phyloP scores from a whole-genome alignment of 805 yeast genomes.

The Wickerhamomyces pijperi region DNA sequence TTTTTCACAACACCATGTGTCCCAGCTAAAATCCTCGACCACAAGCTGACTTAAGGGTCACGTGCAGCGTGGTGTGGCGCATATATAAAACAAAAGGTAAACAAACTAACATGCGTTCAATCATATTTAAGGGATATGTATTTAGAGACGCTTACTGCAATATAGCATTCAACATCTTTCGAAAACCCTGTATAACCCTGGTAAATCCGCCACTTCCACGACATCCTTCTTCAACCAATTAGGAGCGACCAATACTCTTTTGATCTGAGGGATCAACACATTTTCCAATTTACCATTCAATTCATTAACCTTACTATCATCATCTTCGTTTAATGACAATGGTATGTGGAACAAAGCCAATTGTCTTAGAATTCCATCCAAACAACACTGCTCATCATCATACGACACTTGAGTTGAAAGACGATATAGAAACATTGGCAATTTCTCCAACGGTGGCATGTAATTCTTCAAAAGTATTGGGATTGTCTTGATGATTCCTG shows the following conservation, averaged over 20 bases:
- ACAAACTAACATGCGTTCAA: no score
- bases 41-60: no score
- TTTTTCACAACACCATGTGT: no score
- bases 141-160: no score
- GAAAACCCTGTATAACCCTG: conserved; percentile 84
- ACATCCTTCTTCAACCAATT: conserved; percentile 38
- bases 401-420: conserved; percentile 52
- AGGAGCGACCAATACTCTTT: conserved; percentile 56
- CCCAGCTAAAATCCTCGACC: no score
- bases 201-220: conserved; percentile 81
- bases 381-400: conserved; percentile 57
- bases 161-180: conserved; percentile 86
- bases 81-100: no score
- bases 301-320: conserved; percentile 11
- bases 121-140: no score
- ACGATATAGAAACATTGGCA: conserved; percentile 57
- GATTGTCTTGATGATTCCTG: conserved; percentile 29
- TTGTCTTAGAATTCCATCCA: conserved; percentile 53
- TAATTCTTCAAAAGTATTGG: conserved; percentile 65
- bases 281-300: conserved; percentile 38
- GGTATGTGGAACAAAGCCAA: conserved; percentile 71
- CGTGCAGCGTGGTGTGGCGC: no score
- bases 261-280: conserved; percentile 53
- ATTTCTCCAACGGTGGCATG: conserved; percentile 47
- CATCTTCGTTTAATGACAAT: conserved; percentile 26